Evolutionary conservation across 148 eudicot species (phyloP), one percentile per base, ranked within the genome.

Genomic region (Vaccinium darrowii): DNA sequence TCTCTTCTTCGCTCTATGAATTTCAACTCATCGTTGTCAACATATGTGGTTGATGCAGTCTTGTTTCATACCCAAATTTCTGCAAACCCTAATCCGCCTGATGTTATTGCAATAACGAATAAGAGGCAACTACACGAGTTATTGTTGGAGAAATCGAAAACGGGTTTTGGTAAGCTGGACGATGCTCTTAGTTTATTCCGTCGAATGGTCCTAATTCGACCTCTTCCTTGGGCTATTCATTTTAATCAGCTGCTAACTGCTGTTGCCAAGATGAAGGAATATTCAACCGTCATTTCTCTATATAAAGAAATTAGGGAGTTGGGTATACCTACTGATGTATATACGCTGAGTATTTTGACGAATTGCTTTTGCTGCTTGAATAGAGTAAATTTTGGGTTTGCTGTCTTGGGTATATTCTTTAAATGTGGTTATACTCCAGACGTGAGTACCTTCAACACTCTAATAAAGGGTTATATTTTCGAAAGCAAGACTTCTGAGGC

Each of bases 381-480:
- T 47, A 78, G 50, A 15, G 79, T 71, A 15, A 79, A 74, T 27
- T 71, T 7, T 57, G 86, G 80, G 3, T 86, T 86, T 72, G 12
- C 88, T 47, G 23, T 84, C 1, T 49, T 84, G 21, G 77, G 76
- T 9, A 18, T 52, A 57, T 33, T 84, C 14, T 36, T 80, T 4
- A 84, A 84, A 65, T 81, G 63, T 36, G 88, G 86, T 47, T 56
- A 3, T 80, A 13, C 25, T 33, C 86, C 86, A 2, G 21, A 65
- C 52, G 63, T 80, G 25, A 27, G 27, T 53, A 84, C 84, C 5
- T 84, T 84, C 57, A 79, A 13, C 71, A 69, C 77, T 21, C 57
- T 87, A 10, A 52, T 52, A 8, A 52, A 52, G 7, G 54, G 58
- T 0, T 87, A 8, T 73, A 36, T 80, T 50, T 39, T 36, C 0